A percentile compares a stretch with the other conserved stretches of the same genome.
phyloP scores from a whole-genome alignment of 768 basidiomycete genomes.

The Lyophyllum decastes region DNA sequence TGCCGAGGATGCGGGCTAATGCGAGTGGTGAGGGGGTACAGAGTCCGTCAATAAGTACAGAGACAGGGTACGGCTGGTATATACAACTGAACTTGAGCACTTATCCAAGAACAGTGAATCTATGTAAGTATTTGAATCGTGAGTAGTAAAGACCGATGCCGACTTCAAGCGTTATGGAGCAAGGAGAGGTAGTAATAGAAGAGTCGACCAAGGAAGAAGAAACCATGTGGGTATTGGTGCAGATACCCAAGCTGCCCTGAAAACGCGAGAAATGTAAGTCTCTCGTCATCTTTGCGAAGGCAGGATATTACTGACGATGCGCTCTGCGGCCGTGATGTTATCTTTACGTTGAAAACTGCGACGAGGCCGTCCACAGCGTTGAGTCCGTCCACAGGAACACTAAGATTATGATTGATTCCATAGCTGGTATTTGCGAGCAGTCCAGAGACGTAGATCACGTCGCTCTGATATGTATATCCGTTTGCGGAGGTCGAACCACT shows the following conservation, averaged over 20 bases:
- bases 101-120: neutral
- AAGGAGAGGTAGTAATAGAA: constrained; percentile 6
- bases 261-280: neutral
- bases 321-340: constrained; percentile 40
- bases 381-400: constrained; percentile 51
- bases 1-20: neutral
- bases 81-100: neutral
- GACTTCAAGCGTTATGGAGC: constrained; percentile 5
- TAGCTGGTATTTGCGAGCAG: constrained; percentile 67
- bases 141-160: neutral
- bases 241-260: neutral
- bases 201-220: neutral
- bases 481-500: constrained; percentile 62
- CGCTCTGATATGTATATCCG: constrained; percentile 75
- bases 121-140: constrained; percentile 1
- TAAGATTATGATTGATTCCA: constrained; percentile 67
- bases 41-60: neutral
- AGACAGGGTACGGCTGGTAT: neutral
- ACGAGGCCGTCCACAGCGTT: constrained; percentile 83
- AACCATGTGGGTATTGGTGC: neutral
- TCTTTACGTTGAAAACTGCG: constrained; percentile 73
- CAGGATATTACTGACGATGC: constrained; percentile 29
- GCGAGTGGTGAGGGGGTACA: neutral
- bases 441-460: constrained; percentile 68
- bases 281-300: neutral